Percentiles rank a stretch among this genome's conserved stretches.
phyloP scores from a whole-genome alignment of 768 basidiomycete species.

The Rhodotorula sphaerocarpa region DNA sequence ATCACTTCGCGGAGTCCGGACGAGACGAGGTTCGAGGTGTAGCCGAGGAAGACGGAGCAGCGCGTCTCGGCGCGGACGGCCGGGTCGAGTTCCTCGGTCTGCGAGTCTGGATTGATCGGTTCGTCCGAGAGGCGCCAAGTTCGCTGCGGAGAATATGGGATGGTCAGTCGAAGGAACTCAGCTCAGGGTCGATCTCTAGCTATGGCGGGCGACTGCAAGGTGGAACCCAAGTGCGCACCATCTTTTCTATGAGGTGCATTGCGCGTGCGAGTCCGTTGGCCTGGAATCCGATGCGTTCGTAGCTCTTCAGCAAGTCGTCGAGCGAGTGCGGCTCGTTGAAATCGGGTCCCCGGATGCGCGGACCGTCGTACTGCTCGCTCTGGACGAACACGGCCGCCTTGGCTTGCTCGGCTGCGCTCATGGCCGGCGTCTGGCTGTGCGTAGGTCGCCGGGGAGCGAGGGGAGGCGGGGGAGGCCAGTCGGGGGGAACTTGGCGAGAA shows the following conservation, averaged over 20 bases:
- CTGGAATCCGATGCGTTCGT: constrained; percentile 91
- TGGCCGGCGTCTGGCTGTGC: background rate
- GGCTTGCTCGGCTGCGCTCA: constrained; percentile 42
- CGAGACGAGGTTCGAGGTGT: constrained; percentile 96
- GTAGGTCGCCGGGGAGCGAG: no score
- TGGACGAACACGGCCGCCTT: constrained; percentile 69
- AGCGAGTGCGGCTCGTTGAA: constrained; percentile 65
- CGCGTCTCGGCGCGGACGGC: constrained; percentile 61
- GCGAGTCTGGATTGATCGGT: constrained; percentile 56
- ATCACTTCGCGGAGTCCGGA: constrained; percentile 92
- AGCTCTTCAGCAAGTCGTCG: constrained; percentile 62
- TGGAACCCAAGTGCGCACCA: constrained; percentile 54
- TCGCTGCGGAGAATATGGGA: no score
- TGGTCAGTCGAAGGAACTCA: no score
- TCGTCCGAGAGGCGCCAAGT: constrained; percentile 85
- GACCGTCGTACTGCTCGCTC: constrained; percentile 58
- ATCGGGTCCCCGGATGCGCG: constrained; percentile 77
- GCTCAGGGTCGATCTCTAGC: no score
- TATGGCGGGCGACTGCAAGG: no score
- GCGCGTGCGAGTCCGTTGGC: constrained; percentile 86
- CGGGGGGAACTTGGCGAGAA: no score
- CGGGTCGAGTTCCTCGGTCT: constrained; percentile 57
- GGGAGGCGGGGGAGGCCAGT: background rate
- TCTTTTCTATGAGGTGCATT: constrained; percentile 81
- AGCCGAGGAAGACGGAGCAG: constrained; percentile 88